phyloP scores from a whole-genome alignment of 2,329 filamentous ascomycete genomes.

The Epichloe brachyelytri region DNA sequence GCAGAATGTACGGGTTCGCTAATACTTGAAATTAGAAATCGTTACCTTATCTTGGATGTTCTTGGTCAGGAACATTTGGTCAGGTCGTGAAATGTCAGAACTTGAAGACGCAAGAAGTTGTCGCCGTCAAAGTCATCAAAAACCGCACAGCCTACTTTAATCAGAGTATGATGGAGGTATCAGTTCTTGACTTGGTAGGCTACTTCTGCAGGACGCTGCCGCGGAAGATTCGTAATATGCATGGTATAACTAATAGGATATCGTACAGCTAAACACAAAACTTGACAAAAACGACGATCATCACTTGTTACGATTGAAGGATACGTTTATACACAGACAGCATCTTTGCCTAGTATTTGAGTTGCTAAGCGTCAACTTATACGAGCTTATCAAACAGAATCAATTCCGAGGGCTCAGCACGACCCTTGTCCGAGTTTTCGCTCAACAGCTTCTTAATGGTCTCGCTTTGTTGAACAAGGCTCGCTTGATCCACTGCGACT shows the following conservation, averaged over 20 bases:
- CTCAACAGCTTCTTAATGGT: conserved; percentile 89
- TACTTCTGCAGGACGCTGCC: background rate
- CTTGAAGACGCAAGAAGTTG: conserved; percentile 93
- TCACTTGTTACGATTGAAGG: conserved; percentile 84
- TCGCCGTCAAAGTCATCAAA: conserved; percentile 98
- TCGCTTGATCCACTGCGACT: conserved; percentile 89
- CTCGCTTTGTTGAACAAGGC: conserved; percentile 90
- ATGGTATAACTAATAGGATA: conserved; percentile 12
- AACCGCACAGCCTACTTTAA: conserved; percentile 99
- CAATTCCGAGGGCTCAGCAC: conserved; percentile 96
- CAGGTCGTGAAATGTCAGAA: conserved; percentile 99
- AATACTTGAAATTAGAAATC: conserved; percentile 46
- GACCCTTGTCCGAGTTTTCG: conserved; percentile 91
- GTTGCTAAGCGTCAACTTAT: conserved; percentile 89
- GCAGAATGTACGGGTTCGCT: background rate
- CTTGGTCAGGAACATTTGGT: conserved; percentile 92
- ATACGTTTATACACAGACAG: conserved; percentile 95
- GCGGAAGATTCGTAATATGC: background rate
- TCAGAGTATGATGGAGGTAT: conserved; percentile 99
- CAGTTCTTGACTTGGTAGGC: conserved; percentile 80
- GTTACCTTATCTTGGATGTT: conserved; percentile 93
- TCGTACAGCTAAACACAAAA: conserved; percentile 74
- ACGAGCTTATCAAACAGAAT: conserved; percentile 98
- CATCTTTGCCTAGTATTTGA: conserved; percentile 96
- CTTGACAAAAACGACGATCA: conserved; percentile 99